Evolutionary conservation across 176 grass and related monocot species (phyloP).

Genomic region (Phragmites australis): DNA sequence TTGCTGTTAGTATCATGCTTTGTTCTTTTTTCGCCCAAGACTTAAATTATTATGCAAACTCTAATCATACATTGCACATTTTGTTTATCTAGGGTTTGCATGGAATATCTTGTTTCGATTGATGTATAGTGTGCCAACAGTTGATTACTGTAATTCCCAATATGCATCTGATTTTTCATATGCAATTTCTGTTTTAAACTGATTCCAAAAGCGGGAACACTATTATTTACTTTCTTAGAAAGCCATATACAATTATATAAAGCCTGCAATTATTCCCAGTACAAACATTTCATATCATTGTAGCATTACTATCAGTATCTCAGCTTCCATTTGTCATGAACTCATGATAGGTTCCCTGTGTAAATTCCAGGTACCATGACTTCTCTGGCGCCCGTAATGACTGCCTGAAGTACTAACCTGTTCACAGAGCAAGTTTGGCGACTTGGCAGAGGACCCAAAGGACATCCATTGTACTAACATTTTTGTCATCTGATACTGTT

Average conservation of each 20-base stretch:
- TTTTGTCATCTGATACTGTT: slow-evolving; percentile 29
- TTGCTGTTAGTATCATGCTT: not conserved
- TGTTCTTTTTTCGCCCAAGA: not conserved
- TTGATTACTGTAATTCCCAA: slow-evolving; percentile 19
- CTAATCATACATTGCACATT: not conserved
- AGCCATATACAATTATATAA: not conserved
- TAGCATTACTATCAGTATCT: not conserved
- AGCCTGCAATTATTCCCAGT: not conserved
- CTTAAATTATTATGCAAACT: not conserved
- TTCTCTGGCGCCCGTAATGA: slow-evolving; percentile 33
- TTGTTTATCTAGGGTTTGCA: not conserved
- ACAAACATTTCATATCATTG: slow-evolving; percentile 2
- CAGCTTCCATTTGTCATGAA: not conserved
- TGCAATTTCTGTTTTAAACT: not conserved
- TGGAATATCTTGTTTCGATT: not conserved
- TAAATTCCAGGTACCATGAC: slow-evolving; percentile 39
- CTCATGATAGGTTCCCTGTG: not conserved
- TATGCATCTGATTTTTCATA: not conserved
- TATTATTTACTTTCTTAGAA: not conserved
- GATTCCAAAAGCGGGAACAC: not conserved
- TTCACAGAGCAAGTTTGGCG: not conserved
- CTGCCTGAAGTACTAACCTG: slow-evolving; percentile 37
- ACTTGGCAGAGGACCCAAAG: slow-evolving; percentile 3
- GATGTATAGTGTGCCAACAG: not conserved
- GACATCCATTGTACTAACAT: not conserved